Conservation (phyloP, 345 rosid species). For the Lumnitzera racemosa region DNA sequence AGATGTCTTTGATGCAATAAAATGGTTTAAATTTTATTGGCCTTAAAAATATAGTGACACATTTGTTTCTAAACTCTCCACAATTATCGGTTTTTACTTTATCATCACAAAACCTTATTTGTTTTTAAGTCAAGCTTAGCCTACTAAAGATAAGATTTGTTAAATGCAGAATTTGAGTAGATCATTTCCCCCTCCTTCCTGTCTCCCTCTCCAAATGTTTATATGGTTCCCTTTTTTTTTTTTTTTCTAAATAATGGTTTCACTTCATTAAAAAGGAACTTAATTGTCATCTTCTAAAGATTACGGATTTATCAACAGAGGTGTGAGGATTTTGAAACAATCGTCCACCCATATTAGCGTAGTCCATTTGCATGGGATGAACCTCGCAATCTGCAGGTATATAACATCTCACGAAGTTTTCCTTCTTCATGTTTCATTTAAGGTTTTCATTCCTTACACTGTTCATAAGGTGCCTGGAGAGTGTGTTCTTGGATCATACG, state of each 20-base stretch:
- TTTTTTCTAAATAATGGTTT: background rate
- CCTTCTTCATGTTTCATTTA: background rate
- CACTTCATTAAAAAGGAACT: background rate
- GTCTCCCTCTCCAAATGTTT: no score
- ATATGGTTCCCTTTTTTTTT: no score
- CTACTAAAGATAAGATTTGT: no score
- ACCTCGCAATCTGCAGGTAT: conserved; percentile 86
- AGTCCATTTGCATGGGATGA: conserved; percentile 99
- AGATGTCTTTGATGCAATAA: no score
- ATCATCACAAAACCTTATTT: no score
- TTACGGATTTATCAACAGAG: conserved; percentile 79
- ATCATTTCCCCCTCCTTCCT: no score
- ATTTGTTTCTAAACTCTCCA: no score
- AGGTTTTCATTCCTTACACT: conserved; percentile 4
- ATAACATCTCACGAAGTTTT: background rate
- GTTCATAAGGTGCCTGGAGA: conserved; percentile 72
- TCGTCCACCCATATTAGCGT: conserved; percentile 64
- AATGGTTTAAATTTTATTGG: no score
- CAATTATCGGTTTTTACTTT: no score
- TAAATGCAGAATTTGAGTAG: no score
- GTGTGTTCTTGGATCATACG: conserved; percentile 68
- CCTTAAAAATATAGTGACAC: no score
- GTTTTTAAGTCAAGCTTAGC: no score
- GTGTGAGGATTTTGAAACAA: conserved; percentile 82
- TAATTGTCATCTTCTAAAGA: conserved; percentile 32